phyloP scores from a whole-genome alignment of 768 basidiomycete genomes.

The Leccinum pellstonianum region DNA sequence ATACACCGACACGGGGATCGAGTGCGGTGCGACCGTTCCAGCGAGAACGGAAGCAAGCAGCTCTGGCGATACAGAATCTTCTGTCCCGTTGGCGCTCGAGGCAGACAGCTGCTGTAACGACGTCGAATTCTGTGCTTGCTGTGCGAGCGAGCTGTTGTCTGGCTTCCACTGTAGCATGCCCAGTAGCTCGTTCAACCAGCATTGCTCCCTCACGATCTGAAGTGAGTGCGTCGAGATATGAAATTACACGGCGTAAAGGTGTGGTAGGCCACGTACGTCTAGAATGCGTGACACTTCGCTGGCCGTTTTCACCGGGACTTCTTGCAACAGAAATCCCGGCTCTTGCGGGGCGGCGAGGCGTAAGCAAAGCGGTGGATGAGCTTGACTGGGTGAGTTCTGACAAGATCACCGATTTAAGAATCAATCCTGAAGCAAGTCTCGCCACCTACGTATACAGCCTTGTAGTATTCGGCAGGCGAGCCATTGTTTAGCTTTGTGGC shows the following conservation, averaged over 20 bases:
- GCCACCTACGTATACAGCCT: conserved; percentile 59
- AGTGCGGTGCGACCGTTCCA: conserved; percentile 40
- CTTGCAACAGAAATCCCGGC: conserved; percentile 71
- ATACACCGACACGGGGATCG: conserved; percentile 71
- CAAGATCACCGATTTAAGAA: conserved; percentile 4
- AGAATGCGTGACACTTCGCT: conserved; percentile 75
- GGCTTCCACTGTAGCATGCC: conserved; percentile 59
- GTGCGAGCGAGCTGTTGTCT: conserved; percentile 33
- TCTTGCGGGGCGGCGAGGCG: conserved; percentile 69
- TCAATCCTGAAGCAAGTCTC: not conserved
- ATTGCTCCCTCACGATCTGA: conserved; percentile 69
- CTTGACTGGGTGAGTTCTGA: conserved; percentile 62
- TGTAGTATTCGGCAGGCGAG: conserved; percentile 61
- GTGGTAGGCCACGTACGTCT: conserved; percentile 47
- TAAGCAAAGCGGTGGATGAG: conserved; percentile 68
- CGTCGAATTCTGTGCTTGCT: conserved; percentile 7
- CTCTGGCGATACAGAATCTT: conserved; percentile 42
- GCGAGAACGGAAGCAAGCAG: conserved; percentile 64
- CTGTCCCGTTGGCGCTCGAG: conserved; percentile 29
- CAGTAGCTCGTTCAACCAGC: conserved; percentile 79
- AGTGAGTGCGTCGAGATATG: not conserved
- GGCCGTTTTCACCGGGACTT: conserved; percentile 67
- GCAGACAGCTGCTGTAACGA: not conserved
- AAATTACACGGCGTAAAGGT: not conserved
- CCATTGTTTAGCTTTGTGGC: conserved; percentile 52